Evolutionary conservation across 139 green algal genomes (phyloP).

Genomic region (Yamagishiella unicocca): DNA sequence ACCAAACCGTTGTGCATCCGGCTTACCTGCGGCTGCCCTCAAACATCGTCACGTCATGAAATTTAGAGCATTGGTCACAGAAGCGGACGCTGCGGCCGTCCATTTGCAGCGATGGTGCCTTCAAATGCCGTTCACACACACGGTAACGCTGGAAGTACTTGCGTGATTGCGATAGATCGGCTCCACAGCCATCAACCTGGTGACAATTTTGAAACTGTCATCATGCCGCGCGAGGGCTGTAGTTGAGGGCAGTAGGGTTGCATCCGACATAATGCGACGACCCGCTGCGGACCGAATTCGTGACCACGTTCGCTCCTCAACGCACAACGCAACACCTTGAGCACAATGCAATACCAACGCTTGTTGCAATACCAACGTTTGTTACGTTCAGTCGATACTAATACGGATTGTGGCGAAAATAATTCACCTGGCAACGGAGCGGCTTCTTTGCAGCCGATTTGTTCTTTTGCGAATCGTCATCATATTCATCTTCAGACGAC

Average conservation of each 20-base stretch:
- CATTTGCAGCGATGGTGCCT: constrained; percentile 14
- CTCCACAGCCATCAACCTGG: constrained; percentile 51
- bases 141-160: constrained; percentile 58
- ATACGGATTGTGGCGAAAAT: too few species aligned
- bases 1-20: too few species aligned
- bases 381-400: too few species aligned
- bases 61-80: constrained; percentile 42
- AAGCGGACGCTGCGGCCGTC: constrained; percentile 34
- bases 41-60: constrained; percentile 24
- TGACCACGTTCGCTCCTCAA: too few species aligned
- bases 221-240: too few species aligned
- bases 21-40: constrained; percentile 17
- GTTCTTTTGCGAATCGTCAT: neutral
- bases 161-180: constrained; percentile 38
- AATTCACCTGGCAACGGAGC: neutral
- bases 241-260: too few species aligned
- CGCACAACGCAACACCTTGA: too few species aligned
- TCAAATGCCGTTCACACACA: constrained; percentile 55
- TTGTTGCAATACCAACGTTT: too few species aligned
- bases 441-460: neutral
- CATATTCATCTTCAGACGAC: neutral
- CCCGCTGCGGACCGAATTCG: too few species aligned
- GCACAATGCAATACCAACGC: too few species aligned
- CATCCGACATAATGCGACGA: too few species aligned
- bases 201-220: too few species aligned